Base-by-base conservation (phyloP, 2,329 filamentous ascomycete genomes). In the Sarocladiaceae sp. region DNA sequence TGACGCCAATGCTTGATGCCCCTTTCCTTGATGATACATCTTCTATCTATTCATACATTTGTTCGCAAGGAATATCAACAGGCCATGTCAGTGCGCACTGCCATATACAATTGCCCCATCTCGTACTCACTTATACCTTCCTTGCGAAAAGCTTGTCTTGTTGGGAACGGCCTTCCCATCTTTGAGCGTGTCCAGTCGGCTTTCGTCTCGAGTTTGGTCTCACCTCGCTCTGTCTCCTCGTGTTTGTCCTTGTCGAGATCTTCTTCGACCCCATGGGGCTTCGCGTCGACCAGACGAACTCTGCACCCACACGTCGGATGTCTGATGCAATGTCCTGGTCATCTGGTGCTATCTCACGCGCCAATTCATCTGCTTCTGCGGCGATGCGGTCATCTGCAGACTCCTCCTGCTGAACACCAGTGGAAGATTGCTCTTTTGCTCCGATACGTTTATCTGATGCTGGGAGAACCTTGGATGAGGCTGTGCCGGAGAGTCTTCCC, bases 321-420 rank as follows among this genome's bases (percentile, higher is more conserved):
- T 33, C 47, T 15, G n/a, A n/a, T n/a, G 23, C 26, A 4, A 44
- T 17, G 17, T 48, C 44, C 28, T 48, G 44, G 3, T 46, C 63
- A 64, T 47, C 60, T 59, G 10, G 56, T 58, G n/a, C 56, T 56
- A 10, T 46, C 57, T 29, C 56, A 55, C 12, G 49, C 47, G 4
- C 51, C 44, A 33, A 33, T 33, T 50, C 10, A 31, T 53, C 47
- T 4, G 53, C 52, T 13, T 55, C 50, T 11, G 52, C 53, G 29
- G 57, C 56, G 28, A 50, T 10, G 20, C 33, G 28, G 20, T 33
- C 4, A n/a, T 53, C 52, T 12, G 50, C 52, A 57, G 60, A 59
- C 4, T 59, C 60, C n/a, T 60, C 54, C 18, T 58, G 57, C 15
- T 54, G 57, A 12, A 37, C 54, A n/a, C n/a, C n/a, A n/a, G n/a